Evolutionary conservation across 176 grass and related monocot species (phyloP).

Genomic region (Paspalum vaginatum): DNA sequence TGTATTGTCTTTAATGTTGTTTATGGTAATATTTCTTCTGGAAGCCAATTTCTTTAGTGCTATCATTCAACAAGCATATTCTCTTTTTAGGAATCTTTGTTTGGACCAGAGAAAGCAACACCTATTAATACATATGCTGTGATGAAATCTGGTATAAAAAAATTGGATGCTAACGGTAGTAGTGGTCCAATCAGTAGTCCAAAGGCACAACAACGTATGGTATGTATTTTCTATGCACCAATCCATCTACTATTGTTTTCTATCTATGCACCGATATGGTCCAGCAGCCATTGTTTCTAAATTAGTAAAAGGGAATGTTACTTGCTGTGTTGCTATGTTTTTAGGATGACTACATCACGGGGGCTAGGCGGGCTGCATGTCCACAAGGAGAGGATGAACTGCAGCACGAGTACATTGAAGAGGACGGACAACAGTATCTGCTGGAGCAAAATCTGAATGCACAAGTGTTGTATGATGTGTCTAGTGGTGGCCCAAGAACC

Average conservation of each 20-base stretch:
- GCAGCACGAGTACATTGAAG: background rate
- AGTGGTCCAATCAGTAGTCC: background rate
- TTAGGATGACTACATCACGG: background rate
- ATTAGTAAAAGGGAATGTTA: no score
- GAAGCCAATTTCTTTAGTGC: background rate
- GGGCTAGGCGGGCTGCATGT: no score
- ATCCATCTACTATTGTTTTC: no score
- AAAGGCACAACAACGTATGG: background rate
- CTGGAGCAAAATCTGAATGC: background rate
- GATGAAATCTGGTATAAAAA: background rate
- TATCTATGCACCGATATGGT: no score
- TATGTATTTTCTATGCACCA: background rate
- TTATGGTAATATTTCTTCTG: no score
- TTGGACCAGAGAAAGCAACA: background rate
- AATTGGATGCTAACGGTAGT: background rate
- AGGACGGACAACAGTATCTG: background rate
- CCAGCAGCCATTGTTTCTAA: no score
- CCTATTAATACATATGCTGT: background rate
- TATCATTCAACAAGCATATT: background rate
- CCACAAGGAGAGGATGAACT: background rate
- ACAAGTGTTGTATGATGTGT: background rate
- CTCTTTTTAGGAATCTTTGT: background rate
- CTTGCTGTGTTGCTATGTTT: background rate
- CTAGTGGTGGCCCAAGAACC: background rate
- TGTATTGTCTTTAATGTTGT: background rate